phyloP scores from a whole-genome alignment of 176 grass and related monocot species.

The Paspalum vaginatum region DNA sequence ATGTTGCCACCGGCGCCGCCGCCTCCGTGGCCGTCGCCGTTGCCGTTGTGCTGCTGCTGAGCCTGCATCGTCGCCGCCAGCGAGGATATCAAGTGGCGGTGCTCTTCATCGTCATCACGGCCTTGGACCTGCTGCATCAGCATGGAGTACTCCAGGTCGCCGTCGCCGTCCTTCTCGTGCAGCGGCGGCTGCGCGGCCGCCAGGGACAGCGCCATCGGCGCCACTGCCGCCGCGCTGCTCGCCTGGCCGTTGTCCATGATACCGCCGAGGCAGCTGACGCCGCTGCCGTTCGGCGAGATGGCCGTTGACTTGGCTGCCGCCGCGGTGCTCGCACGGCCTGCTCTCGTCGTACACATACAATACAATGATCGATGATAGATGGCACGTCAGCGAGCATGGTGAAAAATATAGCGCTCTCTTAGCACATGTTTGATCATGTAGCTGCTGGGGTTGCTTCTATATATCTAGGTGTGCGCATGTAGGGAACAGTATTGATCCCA shows the following conservation, averaged over 20 bases:
- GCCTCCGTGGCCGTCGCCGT: background rate
- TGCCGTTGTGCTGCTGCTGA: background rate
- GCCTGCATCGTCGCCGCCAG: background rate
- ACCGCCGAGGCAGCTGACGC: slow-evolving; percentile 46
- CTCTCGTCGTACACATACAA: background rate
- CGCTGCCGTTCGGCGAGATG: slow-evolving; percentile 35
- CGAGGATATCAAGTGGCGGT: slow-evolving; percentile 24
- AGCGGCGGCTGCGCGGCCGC: background rate
- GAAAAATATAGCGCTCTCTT: background rate
- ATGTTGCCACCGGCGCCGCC: slow-evolving; percentile 21
- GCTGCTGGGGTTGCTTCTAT: background rate
- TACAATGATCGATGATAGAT: background rate
- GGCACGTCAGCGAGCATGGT: background rate
- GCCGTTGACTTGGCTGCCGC: slow-evolving; percentile 27
- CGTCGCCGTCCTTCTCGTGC: slow-evolving; percentile 2
- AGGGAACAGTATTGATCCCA: background rate
- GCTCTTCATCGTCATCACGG: background rate
- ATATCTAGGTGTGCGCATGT: background rate
- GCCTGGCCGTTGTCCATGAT: slow-evolving; percentile 41
- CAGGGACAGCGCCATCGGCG: slow-evolving; percentile 42
- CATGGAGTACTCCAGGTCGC: slow-evolving; percentile 28
- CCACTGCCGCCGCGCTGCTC: slow-evolving; percentile 22
- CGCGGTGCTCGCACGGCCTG: slow-evolving; percentile 31
- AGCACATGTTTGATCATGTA: background rate
- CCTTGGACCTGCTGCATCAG: slow-evolving; percentile 15